Evolutionary conservation across 2,329 filamentous ascomycete species (phyloP).

Genomic region (Graphium sp.): DNA sequence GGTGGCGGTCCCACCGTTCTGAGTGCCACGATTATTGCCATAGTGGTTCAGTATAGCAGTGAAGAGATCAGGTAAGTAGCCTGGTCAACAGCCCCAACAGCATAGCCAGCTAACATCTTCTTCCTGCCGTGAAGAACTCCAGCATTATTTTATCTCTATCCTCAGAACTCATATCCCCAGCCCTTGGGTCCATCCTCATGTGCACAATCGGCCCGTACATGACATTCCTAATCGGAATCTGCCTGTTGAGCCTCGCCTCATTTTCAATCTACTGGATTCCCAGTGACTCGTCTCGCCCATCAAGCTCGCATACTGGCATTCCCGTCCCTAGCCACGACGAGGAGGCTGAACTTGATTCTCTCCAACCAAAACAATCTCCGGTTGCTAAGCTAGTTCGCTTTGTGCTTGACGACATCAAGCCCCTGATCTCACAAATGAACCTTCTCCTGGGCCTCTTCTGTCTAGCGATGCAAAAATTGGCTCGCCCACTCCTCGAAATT

Average conservation of each 20-base stretch:
- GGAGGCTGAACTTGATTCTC: too few relatives aligned
- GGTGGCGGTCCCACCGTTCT: conserved; percentile 5
- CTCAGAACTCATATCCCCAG: conserved; percentile 5
- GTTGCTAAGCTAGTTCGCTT: conserved; percentile 3
- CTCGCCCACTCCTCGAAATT: conserved; percentile 4
- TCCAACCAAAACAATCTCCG: background rate
- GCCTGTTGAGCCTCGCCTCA: conserved; percentile 1
- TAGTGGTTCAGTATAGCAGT: conserved; percentile 4
- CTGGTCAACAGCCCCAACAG: background rate
- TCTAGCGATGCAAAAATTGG: conserved; percentile 2
- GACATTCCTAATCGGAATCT: conserved; percentile 3
- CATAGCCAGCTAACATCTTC: background rate
- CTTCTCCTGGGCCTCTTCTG: conserved; percentile 3
- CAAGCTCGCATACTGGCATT: too few relatives aligned
- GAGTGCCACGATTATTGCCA: conserved; percentile 5
- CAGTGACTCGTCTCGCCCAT: conserved; percentile 1
- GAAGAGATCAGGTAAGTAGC: conserved; percentile 3
- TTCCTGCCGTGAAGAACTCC: conserved; percentile 1
- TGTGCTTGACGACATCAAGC: conserved; percentile 4
- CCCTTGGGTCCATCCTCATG: conserved; percentile 4
- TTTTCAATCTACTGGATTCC: conserved; percentile 3
- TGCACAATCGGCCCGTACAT: conserved; percentile 3
- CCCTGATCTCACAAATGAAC: conserved; percentile 1
- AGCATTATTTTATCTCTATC: conserved; percentile 4
- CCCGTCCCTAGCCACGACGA: too few relatives aligned